A percentile compares a stretch with the other conserved stretches of the same genome.
phyloP scores from a whole-genome alignment of 225 moss, liverwort and hornwort genomes.

The Neckera pumila region DNA sequence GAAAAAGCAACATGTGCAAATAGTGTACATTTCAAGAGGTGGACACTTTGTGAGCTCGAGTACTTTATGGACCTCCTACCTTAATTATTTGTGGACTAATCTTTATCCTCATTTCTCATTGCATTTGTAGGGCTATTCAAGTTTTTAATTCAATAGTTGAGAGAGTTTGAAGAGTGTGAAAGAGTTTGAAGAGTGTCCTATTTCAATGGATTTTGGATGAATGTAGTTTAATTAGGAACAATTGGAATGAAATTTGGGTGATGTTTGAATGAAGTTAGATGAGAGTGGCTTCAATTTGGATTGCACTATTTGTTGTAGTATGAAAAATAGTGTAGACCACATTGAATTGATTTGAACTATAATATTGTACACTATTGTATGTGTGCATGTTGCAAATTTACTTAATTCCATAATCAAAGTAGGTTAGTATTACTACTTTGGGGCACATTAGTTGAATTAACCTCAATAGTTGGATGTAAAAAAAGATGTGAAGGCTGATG shows the following conservation, averaged over 20 bases:
- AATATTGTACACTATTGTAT: neutral
- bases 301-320: neutral
- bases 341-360: neutral
- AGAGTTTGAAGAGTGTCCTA: too few species aligned
- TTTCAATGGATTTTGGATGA: neutral
- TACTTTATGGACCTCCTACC: neutral
- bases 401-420: neutral
- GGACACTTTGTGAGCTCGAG: rapidly evolving
- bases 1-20: neutral
- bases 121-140: neutral
- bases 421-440: neutral
- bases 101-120: neutral
- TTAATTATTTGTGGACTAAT: neutral
- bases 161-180: neutral
- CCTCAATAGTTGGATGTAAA: neutral
- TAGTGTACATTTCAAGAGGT: neutral
- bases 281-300: neutral
- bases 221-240: neutral
- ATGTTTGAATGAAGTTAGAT: too few species aligned
- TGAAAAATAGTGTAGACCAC: too few species aligned
- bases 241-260: neutral
- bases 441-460: neutral
- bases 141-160: neutral
- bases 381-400: too few species aligned
- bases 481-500: neutral